Percentiles rank a stretch among this genome's conserved stretches.
These are phyloP conservation scores for Nitzschia sp. DNA, from an alignment of 108 stramenopile genomes.

Conservation along the genomic window DNA sequence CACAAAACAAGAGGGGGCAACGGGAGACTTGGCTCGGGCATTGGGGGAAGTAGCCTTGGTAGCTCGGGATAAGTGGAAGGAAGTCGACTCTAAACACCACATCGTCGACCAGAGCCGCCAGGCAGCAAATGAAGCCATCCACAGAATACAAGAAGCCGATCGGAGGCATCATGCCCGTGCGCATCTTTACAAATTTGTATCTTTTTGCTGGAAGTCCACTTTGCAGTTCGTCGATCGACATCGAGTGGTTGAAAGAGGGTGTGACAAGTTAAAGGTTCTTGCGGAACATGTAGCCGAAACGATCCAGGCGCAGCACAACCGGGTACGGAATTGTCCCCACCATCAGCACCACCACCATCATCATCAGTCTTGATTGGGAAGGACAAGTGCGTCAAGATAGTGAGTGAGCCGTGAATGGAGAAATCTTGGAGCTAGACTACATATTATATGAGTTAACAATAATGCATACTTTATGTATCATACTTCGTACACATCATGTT, in stretches of 20 bases:
- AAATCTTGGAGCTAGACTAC: neutral
- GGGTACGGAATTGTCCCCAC: neutral
- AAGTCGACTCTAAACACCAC: constrained; percentile 57
- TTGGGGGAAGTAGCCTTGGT: constrained; percentile 45
- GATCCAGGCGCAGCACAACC: constrained; percentile 10
- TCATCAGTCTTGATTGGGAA: too few relatives aligned
- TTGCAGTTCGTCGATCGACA: constrained; percentile 30
- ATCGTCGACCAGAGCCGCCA: constrained; percentile 35
- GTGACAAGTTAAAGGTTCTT: neutral
- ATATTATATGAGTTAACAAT: constrained; percentile 3
- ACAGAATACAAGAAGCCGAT: constrained; percentile 53
- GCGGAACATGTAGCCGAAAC: constrained; percentile 8
- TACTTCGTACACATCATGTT: too few relatives aligned
- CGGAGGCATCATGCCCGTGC: constrained; percentile 59
- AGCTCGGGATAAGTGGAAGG: constrained; percentile 37
- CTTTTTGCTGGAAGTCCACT: constrained; percentile 5
- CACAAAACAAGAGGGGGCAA: constrained; percentile 38
- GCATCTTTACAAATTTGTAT: constrained; percentile 33
- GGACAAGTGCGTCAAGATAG: too few relatives aligned
- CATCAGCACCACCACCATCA: neutral
- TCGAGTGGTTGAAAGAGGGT: constrained; percentile 27
- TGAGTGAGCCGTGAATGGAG: neutral
- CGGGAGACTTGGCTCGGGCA: constrained; percentile 46
- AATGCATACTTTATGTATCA: neutral
- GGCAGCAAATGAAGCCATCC: constrained; percentile 37